A percentile compares a stretch with the other conserved stretches of the same genome.
Conservation (phyloP, 768 basidiomycete species). For the Postia placenta region DNA sequence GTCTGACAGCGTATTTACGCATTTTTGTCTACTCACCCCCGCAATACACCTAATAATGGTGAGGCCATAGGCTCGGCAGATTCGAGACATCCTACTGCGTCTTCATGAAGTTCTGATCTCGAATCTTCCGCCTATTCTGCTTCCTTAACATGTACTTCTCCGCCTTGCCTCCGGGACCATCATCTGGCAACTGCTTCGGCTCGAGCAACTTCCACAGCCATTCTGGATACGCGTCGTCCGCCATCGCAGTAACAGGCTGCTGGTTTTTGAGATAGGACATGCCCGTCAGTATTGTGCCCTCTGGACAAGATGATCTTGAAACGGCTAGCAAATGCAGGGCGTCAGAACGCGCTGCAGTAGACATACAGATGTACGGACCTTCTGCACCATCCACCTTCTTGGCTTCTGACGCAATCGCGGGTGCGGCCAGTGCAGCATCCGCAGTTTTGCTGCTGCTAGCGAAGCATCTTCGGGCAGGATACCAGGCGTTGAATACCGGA, state of each 20-base stretch:
- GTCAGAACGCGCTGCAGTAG: neutral
- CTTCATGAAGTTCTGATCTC: conserved; percentile 82
- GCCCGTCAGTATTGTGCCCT: conserved; percentile 75
- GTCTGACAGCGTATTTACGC: too few relatives aligned
- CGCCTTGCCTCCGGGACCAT: conserved; percentile 68
- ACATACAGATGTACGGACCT: neutral
- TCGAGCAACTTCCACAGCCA: conserved; percentile 84
- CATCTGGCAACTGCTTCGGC: conserved; percentile 55
- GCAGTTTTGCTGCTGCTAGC: conserved; percentile 13
- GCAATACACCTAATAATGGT: too few relatives aligned
- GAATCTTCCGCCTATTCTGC: conserved; percentile 64
- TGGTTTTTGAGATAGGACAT: conserved; percentile 81
- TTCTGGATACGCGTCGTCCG: conserved; percentile 81
- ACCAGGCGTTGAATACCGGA: conserved; percentile 15
- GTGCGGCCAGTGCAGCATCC: conserved; percentile 2
- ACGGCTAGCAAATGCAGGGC: conserved; percentile 7
- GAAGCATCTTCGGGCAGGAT: conserved; percentile 16
- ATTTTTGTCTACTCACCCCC: too few relatives aligned
- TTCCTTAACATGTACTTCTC: conserved; percentile 46
- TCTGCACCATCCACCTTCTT: conserved; percentile 1
- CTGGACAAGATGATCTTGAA: conserved; percentile 54
- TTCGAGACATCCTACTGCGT: conserved; percentile 48
- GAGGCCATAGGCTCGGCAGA: too few relatives aligned
- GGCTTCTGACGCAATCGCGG: neutral
- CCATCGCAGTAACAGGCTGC: conserved; percentile 62